A percentile compares a stretch with the other conserved stretches of the same genome.
These are phyloP conservation scores for Melanomma pulvis-pyrius DNA, from an alignment of 495 filamentous ascomycete genomes.

Conservation along the genomic window DNA sequence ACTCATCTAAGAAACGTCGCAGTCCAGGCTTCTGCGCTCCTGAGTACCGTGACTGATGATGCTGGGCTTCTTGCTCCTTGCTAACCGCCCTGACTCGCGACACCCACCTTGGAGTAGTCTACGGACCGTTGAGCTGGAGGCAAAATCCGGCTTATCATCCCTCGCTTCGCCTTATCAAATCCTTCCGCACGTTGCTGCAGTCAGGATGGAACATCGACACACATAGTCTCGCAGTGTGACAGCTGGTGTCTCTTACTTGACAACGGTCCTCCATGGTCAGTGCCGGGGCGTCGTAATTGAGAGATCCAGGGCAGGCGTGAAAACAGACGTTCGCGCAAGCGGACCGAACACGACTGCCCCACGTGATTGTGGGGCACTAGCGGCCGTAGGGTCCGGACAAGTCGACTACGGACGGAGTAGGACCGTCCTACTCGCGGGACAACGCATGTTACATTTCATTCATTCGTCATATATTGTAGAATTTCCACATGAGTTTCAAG, in stretches of 20 bases:
- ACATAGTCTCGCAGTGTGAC: background rate
- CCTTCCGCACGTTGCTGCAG: background rate
- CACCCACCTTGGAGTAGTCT: background rate
- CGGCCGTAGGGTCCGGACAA: no score
- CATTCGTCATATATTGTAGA: no score
- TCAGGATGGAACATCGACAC: background rate
- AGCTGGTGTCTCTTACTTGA: background rate
- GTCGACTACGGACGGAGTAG: no score
- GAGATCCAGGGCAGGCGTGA: background rate
- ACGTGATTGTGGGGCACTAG: background rate
- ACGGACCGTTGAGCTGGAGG: background rate
- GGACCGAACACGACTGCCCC: background rate
- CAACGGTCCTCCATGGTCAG: no score
- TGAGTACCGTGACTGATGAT: no score
- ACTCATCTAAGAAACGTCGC: background rate
- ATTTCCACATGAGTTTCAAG: no score
- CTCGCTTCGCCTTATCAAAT: background rate
- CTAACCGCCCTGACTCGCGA: background rate
- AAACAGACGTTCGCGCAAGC: background rate
- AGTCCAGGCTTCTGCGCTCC: background rate
- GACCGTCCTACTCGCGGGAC: no score
- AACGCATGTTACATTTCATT: no score
- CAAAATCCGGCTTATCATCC: background rate
- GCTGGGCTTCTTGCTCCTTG: no score
- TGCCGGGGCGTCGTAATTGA: no score